A percentile compares a stretch with the other conserved stretches of the same genome.
Evolutionary conservation across 805 yeast genomes (phyloP).

Genomic region (Nakazawaea anatomiae): DNA sequence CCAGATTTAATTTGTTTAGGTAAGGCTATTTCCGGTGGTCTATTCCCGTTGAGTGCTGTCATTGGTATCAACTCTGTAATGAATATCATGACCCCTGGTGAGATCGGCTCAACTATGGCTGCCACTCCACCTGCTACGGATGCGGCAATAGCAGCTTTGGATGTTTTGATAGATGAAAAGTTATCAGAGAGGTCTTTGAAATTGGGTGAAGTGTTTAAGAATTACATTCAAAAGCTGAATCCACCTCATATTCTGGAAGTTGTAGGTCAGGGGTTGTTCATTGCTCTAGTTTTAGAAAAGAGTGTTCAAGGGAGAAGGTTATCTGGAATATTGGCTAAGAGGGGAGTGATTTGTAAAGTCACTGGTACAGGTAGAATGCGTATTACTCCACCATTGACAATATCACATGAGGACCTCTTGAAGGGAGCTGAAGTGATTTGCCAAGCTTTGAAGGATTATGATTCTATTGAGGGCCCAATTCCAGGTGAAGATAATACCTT

Average conservation of each 20-base stretch:
- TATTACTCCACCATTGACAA: conserved; percentile 22
- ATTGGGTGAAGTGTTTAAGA: conserved; percentile 16
- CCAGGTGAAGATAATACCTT: conserved; percentile 9
- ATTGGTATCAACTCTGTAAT: conserved; percentile 17
- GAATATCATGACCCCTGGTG: conserved; percentile 18
- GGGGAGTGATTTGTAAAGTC: conserved; percentile 18
- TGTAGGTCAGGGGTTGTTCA: conserved; percentile 19
- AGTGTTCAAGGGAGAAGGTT: conserved; percentile 16
- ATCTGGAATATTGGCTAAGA: conserved; percentile 17
- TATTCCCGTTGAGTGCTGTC: conserved; percentile 21
- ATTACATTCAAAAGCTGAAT: conserved; percentile 13
- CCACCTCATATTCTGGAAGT: conserved; percentile 14
- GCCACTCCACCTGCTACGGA: conserved; percentile 23
- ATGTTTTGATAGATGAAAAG: conserved; percentile 21
- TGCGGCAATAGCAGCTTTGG: conserved; percentile 23
- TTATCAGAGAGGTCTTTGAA: conserved; percentile 14
- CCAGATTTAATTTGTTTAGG: conserved; percentile 24
- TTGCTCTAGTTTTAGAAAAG: conserved; percentile 17
- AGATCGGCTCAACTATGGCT: conserved; percentile 25
- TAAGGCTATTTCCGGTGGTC: conserved; percentile 22
- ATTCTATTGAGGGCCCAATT: conserved; percentile 7
- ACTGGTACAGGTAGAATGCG: conserved; percentile 19
- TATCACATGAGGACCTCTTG: conserved; percentile 14
- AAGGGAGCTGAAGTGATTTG: conserved; percentile 20
- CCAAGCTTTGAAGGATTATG: conserved; percentile 10